Conservation (phyloP, 2,329 filamentous ascomycete genomes). For the Claviceps spartinae region DNA sequence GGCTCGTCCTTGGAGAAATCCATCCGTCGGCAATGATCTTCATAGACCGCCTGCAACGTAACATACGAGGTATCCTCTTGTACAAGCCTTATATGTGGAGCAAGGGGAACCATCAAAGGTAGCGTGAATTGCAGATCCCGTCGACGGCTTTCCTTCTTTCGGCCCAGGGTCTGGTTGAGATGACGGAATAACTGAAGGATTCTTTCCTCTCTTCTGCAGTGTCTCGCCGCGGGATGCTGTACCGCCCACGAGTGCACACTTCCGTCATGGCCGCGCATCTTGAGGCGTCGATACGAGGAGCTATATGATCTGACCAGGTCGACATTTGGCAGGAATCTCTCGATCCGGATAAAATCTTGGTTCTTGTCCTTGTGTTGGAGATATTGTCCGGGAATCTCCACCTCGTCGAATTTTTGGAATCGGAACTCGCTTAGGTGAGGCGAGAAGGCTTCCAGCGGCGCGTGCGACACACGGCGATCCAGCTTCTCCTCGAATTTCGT, state of each 20-base stretch:
- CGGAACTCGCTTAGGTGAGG: constrained; percentile 91
- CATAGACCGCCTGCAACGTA: constrained; percentile 86
- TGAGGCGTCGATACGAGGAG: constrained; percentile 81
- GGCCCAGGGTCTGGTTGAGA: constrained; percentile 81
- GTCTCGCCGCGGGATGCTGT: constrained; percentile 84
- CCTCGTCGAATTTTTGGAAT: constrained; percentile 96
- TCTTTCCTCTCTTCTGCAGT: constrained; percentile 86
- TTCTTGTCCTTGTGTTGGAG: constrained; percentile 97
- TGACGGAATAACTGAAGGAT: constrained; percentile 95
- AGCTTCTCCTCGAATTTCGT: constrained; percentile 98
- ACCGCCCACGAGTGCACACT: constrained; percentile 95
- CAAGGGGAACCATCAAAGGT: constrained; percentile 87
- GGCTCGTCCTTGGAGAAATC: constrained; percentile 90
- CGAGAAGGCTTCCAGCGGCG: constrained; percentile 73
- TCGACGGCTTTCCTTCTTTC: constrained; percentile 88
- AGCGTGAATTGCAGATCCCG: constrained; percentile 93
- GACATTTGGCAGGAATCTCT: constrained; percentile 89
- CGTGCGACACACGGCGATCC: constrained; percentile 61
- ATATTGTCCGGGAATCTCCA: constrained; percentile 95
- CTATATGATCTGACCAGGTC: constrained; percentile 85
- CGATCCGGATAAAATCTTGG: constrained; percentile 93
- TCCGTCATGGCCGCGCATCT: constrained; percentile 93
- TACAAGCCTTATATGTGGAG: constrained; percentile 86
- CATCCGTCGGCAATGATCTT: constrained; percentile 84
- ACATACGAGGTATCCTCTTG: constrained; percentile 93